Base-by-base conservation (phyloP, 495 filamentous ascomycete species). In the Bathelium albidoporum region DNA sequence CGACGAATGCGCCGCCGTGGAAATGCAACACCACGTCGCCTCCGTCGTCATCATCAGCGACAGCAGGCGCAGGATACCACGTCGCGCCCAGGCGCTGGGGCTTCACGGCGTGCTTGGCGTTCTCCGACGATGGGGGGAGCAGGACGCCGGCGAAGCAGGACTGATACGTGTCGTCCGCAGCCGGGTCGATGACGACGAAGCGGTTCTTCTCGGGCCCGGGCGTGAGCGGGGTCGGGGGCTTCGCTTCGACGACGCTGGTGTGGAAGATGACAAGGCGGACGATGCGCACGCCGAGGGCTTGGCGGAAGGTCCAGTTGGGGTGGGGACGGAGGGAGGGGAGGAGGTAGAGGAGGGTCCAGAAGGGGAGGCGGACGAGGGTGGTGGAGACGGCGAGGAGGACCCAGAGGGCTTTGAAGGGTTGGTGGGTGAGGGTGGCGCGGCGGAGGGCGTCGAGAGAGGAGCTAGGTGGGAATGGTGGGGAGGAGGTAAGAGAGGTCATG, bases 1-100 rank as follows among this genome's bases (percentile, higher is more conserved):
- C 43, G 26, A 81, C 74, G 64, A 73, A 83, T 12, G 75, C 79
- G 29, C 81, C 81, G 55, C 80, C 79, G 65, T 83, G 81, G 62
- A 83, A 72, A 64, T 83, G 78, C 24, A 83, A 73, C 2, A 78
- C 67, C n/a, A 82, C 69, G 22, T 52, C 32, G 12, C 53, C 53
- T 1, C 28, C 22, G 9, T 65, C 66, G 16, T 22, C 28, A 32
- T 44, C 41, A 18, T 7, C 18, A 2, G 22, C 20, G 5, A 58
- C 59, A 0, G 63, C 34, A 10, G 66, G 59, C 24, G 63, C 62
- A 0, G 75, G 74, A 62, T 74, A 76, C 76, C 75, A 77, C 4
- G 70, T 76, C 2, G 64, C 74, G 24, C 73, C 75, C 2, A 75
- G 70, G 16, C 60, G 58, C n/a, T 67, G 69, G 1, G 76, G 74